Base-by-base conservation (phyloP, 306 rosid species). In the Prinsepia uniflora region DNA sequence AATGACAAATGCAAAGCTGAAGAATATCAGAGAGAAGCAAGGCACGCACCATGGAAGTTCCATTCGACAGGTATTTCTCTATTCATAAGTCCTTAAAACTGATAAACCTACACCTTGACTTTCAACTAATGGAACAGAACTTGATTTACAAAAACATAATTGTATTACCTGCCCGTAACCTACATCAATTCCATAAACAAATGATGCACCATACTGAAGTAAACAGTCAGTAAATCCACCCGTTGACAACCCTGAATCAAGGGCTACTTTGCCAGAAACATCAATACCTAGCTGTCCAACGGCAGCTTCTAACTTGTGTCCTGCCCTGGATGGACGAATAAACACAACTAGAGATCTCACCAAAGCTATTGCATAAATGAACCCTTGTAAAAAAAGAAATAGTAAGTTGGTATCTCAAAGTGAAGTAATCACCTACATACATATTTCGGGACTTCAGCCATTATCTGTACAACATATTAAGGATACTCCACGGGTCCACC, bases 211-310 rank as follows among this genome's bases (percentile, higher is more conserved):
- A 76, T 86, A 82, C 80, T 89, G 98, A 80, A 94, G 95, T 66
- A 94, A 82, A 76, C 98, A 94, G 80, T 94, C 98, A 9, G 98
- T 86, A 80, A 94, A 89, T 63, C 98, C 98, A 77, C 97, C 97
- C 1, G 97, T 94, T 55, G 97, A 94, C 70, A 94, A 79, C 70
- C 98, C 97, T 73, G 97, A 88, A 87, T 90, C 97, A 74, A 90
- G 98, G 75, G 95, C 97, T 67, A 89, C 88, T 84, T 89, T 89
- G 50, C 91, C 92, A 19, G 85, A 69, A 80, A 89, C 95, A 74
- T 84, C 95, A 47, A 94, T 72, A 42, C 76, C 85, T 30, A 94
- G 82, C 78, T 87, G 86, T 80, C 87, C 96, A 76, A 94, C 84
- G 54, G 95, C 98, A 75, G 92, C 98, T 87, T 94, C 98, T 79